Base-by-base conservation (phyloP, 345 rosid species). In the Arabidopsis suecica region DNA sequence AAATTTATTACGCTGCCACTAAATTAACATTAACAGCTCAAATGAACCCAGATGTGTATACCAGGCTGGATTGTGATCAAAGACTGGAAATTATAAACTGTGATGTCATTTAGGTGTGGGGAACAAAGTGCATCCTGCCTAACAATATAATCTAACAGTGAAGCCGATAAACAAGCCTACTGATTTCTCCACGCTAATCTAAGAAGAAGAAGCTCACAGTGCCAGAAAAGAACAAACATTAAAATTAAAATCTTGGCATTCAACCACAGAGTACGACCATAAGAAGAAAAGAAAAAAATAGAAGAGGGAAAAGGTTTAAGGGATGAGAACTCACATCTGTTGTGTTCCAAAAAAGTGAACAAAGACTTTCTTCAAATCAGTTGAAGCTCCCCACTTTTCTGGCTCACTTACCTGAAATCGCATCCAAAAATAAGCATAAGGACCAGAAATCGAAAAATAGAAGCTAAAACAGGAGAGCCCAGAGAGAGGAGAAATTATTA, bases 281-380 rank as follows among this genome's bases (percentile, higher is more conserved):
- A 23, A 47, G 18, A 9, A 59, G 23, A 22, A 22, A 22, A 22
- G 23, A 22, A 28, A 37, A 38, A 54, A 3, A 42, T 20, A 34
- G 4, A 55, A 30, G 56, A 55, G 9, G 38, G 68, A 7, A 47
- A 62, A 40, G 55, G 71, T 30, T 30, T 23, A 40, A 37, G 53
- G 20, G 40, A 66, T 28, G 74, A 76, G 34, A 59, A 82, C 97
- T 90, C 83, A 95, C 99, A 95, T 92, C 84, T 95, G 98, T 76
- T 90, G 96, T 22, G 99, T 92, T 73, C 99, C 99, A 77, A 95
- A 95, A 75, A 95, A 95, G 83, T 84, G 89, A 66, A 95, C 99
- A 63, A 92, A 75, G 42, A 95, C 93, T 86, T 95, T 95, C 88
- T 86, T 95, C 98, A 84, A 87, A 78, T 95, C 98, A 36, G 92